A percentile compares a stretch with the other conserved stretches of the same genome.
phyloP scores from a whole-genome alignment of 2,329 filamentous ascomycete genomes.

The Drechslerella dactyloides region DNA sequence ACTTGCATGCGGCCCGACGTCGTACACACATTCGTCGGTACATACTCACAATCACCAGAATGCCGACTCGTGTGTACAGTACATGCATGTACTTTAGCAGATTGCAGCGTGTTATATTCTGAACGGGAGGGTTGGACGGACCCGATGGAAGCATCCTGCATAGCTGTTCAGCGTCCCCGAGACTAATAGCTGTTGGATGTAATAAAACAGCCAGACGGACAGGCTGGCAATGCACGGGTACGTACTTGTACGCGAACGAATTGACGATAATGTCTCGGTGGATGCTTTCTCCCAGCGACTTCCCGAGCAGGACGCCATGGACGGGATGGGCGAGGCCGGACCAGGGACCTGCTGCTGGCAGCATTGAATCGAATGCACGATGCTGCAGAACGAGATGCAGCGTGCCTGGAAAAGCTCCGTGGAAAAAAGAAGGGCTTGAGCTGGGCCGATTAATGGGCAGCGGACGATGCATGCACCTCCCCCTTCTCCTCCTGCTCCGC shows the following conservation, averaged over 20 bases:
- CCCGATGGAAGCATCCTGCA: no score
- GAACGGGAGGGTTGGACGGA: no score
- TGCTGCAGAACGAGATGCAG: conserved; percentile 21
- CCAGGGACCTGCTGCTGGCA: neutral
- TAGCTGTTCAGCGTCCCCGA: no score
- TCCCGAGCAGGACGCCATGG: conserved; percentile 39
- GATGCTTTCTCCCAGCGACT: conserved; percentile 31
- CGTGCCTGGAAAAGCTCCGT: conserved; percentile 40
- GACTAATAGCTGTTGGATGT: no score
- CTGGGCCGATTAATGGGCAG: neutral
- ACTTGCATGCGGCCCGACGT: neutral
- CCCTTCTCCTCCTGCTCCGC: conserved; percentile 10
- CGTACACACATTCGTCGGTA: neutral
- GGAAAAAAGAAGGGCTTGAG: conserved; percentile 27
- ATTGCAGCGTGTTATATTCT: neutral
- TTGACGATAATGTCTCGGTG: conserved; percentile 9
- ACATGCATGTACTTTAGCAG: neutral
- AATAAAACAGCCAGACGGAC: no score
- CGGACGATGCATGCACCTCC: conserved; percentile 15
- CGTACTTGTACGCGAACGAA: no score
- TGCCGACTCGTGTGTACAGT: no score
- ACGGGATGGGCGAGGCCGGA: conserved; percentile 17
- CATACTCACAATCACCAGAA: no score
- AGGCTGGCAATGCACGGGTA: no score
- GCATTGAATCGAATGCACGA: neutral